phyloP scores from a whole-genome alignment of 306 rosid genomes.

The Dalbergia cultrata region DNA sequence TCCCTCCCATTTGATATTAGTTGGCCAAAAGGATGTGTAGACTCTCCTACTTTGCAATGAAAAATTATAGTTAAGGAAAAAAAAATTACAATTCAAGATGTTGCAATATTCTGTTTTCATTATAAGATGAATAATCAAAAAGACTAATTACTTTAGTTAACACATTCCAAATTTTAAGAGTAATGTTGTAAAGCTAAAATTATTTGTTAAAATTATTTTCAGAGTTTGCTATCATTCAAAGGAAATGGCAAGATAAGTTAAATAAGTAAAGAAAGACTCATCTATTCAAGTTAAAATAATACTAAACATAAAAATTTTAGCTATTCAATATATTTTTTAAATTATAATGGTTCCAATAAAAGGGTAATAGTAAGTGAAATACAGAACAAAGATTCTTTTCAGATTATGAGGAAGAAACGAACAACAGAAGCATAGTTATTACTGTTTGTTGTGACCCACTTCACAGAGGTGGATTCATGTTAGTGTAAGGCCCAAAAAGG shows the following conservation, averaged over 20 bases:
- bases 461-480: not conserved
- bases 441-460: not conserved
- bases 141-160: not conserved
- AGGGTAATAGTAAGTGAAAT: not conserved
- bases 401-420: not conserved
- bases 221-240: too few relatives aligned
- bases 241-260: too few relatives aligned
- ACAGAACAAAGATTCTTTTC: not conserved
- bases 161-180: not conserved
- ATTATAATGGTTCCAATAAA: not conserved
- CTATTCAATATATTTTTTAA: not conserved
- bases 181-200: too few relatives aligned
- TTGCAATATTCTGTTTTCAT: not conserved
- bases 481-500: not conserved
- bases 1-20: not conserved
- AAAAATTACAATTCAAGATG: not conserved
- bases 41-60: not conserved
- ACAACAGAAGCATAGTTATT: not conserved
- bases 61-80: not conserved
- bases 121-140: not conserved
- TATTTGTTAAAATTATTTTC: too few relatives aligned
- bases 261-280: too few relatives aligned
- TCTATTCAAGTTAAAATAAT: too few relatives aligned
- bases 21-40: not conserved
- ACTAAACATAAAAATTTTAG: too few relatives aligned